These are phyloP conservation scores for Cicer cuneatum DNA, from an alignment of 306 rosid species.

Conservation along the genomic window DNA sequence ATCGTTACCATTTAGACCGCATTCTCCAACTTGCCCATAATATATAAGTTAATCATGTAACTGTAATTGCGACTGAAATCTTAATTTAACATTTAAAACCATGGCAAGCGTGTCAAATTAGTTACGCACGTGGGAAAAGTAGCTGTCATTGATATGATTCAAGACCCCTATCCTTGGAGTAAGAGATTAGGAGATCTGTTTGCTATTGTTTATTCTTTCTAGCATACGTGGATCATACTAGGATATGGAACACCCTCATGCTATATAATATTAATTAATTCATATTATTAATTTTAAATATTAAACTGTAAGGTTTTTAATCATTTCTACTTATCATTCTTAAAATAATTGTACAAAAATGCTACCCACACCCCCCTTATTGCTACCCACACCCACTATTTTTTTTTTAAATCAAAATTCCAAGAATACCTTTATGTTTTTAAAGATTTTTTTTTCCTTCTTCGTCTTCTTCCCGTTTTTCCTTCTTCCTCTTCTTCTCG, in stretches of 20 bases:
- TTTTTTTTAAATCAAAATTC: too few relatives aligned
- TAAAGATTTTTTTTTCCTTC: too few relatives aligned
- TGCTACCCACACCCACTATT: too few relatives aligned
- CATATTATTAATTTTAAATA: background rate
- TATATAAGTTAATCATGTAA: too few relatives aligned
- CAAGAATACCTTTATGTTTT: too few relatives aligned
- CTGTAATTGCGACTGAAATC: too few relatives aligned
- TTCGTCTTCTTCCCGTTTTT: too few relatives aligned
- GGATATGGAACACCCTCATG: slow-evolving; percentile 19
- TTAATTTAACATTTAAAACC: too few relatives aligned
- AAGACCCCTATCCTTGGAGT: background rate
- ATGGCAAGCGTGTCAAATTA: background rate
- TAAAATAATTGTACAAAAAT: background rate
- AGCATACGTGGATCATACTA: slow-evolving; percentile 54
- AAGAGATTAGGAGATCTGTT: background rate
- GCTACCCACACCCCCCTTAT: too few relatives aligned
- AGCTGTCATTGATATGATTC: slow-evolving; percentile 52
- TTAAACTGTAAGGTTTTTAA: background rate
- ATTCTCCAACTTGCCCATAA: too few relatives aligned
- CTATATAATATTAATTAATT: background rate
- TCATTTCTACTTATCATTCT: background rate
- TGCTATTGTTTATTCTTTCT: slow-evolving; percentile 6
- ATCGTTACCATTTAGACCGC: too few relatives aligned
- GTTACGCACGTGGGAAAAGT: slow-evolving; percentile 43
- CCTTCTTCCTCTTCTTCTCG: too few relatives aligned